phyloP scores from a whole-genome alignment of 257 asterid species.

The Coffea eugenioides region DNA sequence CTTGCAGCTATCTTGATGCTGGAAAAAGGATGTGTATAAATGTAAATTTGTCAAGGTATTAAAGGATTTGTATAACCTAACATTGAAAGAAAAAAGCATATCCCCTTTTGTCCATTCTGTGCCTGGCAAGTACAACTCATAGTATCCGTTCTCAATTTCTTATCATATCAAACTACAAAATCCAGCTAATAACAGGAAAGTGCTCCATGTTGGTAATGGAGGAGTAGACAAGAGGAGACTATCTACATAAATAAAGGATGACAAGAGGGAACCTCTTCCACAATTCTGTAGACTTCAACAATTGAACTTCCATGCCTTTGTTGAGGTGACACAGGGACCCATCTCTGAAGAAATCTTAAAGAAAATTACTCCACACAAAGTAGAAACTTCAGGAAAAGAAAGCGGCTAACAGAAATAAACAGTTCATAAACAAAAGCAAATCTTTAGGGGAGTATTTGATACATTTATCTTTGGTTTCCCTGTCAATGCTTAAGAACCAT shows the following conservation, averaged over 20 bases:
- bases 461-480: neutral
- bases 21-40: neutral
- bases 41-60: neutral
- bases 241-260: constrained; percentile 10
- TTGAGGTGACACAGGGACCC: constrained; percentile 88
- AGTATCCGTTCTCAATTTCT: constrained; percentile 5
- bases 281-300: constrained; percentile 97
- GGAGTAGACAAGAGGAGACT: constrained; percentile 8
- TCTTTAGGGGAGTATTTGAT: neutral
- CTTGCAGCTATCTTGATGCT: neutral
- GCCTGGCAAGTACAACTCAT: too few relatives aligned
- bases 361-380: constrained; percentile 27
- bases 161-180: neutral
- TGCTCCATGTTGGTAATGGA: neutral
- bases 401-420: neutral
- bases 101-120: neutral
- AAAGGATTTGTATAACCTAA: neutral
- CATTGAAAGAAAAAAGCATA: neutral
- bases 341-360: constrained; percentile 47
- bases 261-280: constrained; percentile 71
- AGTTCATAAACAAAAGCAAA: neutral
- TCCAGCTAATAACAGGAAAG: constrained; percentile 1
- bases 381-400: neutral
- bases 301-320: constrained; percentile 95
- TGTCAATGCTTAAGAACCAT: neutral